Evolutionary conservation across 1,284 basidiomycete species (phyloP), one percentile per base, ranked within the genome.

Genomic region (Xanthoconium separans): DNA sequence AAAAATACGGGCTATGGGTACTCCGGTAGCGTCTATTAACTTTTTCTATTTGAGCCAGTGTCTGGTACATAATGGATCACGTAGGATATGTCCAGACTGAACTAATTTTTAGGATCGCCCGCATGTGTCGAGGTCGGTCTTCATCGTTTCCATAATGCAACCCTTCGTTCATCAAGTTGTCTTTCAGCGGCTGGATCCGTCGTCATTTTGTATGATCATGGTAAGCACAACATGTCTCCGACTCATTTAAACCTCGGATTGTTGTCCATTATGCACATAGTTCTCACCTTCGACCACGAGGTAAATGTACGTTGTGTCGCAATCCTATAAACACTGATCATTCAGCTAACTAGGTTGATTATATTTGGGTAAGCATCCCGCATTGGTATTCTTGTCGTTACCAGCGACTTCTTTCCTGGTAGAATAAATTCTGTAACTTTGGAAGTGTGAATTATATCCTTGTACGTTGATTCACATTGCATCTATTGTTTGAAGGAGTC

Each of bases 331-430:
- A 2, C 3, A 20, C 40, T 55, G 36, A 51, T 10, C 10, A n/a
- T 7, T 5, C 20, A 6, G 30, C 27, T 12, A 15, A 41, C 40
- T n/a, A 62, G 60, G 36, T 53, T 3, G 27, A 60, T 22, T 7
- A 50, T 24, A 3, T 62, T 16, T 60, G 58, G 58, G 60, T 58
- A 50, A 57, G 57, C 18, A 30, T 27, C n/a, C n/a, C 0, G 6
- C 7, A 5, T 41, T 22, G 20, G 20, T 22, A 8, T 20, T 18
- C 11, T 22, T 15, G 20, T 41, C 27, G 1, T 27, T 13, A 33
- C 13, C 11, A 40, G n/a, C 13, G 20, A 41, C 12, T 9, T 31
- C 0, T 1, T 22, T 54, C 34, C 3, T 45, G 10, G 20, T 34
- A 60, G 49, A 39, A 29, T 12, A 36, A 15, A 7, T 11, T 43